These are phyloP conservation scores for Penicillium roqueforti DNA, from an alignment of 495 filamentous ascomycete genomes.

Conservation along the genomic window DNA sequence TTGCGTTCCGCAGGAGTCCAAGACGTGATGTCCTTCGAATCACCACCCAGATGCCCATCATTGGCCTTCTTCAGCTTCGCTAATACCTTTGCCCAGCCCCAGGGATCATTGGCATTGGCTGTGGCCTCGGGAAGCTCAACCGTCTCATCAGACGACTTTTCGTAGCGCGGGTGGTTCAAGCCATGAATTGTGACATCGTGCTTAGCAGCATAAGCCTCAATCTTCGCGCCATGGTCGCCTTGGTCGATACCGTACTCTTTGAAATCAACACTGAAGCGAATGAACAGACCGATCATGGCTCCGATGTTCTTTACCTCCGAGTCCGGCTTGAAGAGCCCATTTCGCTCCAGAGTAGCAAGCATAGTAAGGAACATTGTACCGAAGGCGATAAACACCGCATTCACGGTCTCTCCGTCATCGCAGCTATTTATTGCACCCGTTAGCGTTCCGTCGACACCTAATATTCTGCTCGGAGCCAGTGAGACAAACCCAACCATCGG, in stretches of 20 bases:
- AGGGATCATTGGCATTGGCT: slow-evolving; percentile 20
- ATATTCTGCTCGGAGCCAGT: not conserved
- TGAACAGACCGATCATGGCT: slow-evolving; percentile 23
- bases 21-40: slow-evolving; percentile 25
- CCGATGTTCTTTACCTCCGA: slow-evolving; percentile 33
- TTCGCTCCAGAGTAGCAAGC: slow-evolving; percentile 26
- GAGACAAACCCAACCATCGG: slow-evolving; percentile 14
- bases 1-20: slow-evolving; percentile 20
- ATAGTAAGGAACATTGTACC: slow-evolving; percentile 30
- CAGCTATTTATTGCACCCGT: slow-evolving; percentile 12
- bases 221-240: slow-evolving; percentile 5
- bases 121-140: slow-evolving; percentile 13
- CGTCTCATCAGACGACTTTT: not conserved
- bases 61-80: slow-evolving; percentile 9
- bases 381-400: slow-evolving; percentile 14
- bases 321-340: slow-evolving; percentile 23
- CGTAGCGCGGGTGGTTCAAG: not conserved
- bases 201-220: slow-evolving; percentile 21
- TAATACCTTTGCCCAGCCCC: slow-evolving; percentile 12
- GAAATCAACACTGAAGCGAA: not conserved
- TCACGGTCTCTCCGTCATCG: slow-evolving; percentile 21
- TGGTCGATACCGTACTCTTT: not conserved
- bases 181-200: slow-evolving; percentile 15
- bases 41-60: slow-evolving; percentile 17
- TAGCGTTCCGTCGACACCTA: not conserved